These are phyloP conservation scores for Cyclotella baltica DNA, from an alignment of 108 stramenopile genomes.

Conservation along the genomic window DNA sequence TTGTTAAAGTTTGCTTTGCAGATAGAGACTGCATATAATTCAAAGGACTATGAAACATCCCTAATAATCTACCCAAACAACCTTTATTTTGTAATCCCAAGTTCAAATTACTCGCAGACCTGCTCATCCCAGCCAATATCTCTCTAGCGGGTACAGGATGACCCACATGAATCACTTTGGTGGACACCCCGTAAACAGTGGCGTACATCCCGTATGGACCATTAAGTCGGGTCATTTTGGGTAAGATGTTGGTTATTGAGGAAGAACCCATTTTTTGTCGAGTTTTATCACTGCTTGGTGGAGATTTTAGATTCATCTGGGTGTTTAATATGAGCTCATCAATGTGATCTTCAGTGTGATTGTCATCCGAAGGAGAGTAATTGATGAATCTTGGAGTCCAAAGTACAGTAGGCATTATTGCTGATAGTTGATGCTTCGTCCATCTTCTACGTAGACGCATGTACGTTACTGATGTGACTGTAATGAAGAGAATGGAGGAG, in stretches of 20 bases:
- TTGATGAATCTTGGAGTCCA: constrained; percentile 22
- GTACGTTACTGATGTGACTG: background rate
- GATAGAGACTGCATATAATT: background rate
- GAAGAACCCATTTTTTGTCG: constrained; percentile 67
- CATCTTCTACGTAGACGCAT: background rate
- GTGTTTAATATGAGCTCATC: background rate
- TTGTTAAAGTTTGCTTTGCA: background rate
- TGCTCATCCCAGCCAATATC: constrained; percentile 53
- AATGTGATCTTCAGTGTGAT: too few relatives aligned
- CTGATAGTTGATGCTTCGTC: background rate
- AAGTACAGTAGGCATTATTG: constrained; percentile 4
- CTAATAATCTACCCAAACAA: background rate
- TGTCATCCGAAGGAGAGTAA: background rate
- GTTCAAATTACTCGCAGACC: background rate
- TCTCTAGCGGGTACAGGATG: constrained; percentile 86
- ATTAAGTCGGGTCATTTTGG: constrained; percentile 82
- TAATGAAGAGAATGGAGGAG: background rate
- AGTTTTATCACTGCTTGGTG: background rate
- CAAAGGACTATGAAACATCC: background rate
- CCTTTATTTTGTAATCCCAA: background rate
- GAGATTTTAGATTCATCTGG: background rate
- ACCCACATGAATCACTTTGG: constrained; percentile 88
- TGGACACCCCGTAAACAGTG: constrained; percentile 89
- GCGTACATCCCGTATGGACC: constrained; percentile 95
- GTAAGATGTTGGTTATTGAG: constrained; percentile 84